phyloP scores from a whole-genome alignment of 1,139 yeast genomes.

The Tardiomyces depauwii region DNA sequence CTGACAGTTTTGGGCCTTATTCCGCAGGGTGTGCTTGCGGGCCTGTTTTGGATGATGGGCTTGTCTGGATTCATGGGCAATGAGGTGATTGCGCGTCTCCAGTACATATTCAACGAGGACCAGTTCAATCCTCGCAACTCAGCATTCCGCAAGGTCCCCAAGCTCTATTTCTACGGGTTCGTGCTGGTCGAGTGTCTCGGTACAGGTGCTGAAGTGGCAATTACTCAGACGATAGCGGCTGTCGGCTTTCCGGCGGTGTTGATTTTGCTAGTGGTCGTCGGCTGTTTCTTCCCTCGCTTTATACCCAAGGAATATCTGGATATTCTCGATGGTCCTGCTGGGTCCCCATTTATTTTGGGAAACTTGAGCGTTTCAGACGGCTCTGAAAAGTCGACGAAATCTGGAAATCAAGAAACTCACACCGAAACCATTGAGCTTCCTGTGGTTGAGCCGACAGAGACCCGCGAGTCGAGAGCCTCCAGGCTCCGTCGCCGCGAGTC shows the following conservation, averaged over 20 bases:
- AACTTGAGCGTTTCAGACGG: conserved; percentile 13
- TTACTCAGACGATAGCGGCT: conserved; percentile 81
- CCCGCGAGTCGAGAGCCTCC: neutral
- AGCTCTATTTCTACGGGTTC: conserved; percentile 40
- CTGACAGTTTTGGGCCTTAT: conserved; percentile 67
- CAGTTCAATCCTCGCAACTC: conserved; percentile 22
- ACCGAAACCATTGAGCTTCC: neutral
- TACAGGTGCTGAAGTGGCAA: conserved; percentile 70
- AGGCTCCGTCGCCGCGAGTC: neutral
- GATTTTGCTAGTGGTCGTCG: conserved; percentile 53
- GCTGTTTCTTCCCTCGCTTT: conserved; percentile 46
- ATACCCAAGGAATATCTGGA: conserved; percentile 53
- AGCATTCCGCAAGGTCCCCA: conserved; percentile 22
- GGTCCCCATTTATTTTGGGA: conserved; percentile 43
- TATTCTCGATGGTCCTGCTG: conserved; percentile 63
- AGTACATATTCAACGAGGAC: conserved; percentile 55
- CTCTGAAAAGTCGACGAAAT: neutral
- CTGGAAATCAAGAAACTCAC: neutral
- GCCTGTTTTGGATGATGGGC: conserved; percentile 90
- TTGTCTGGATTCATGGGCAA: conserved; percentile 64
- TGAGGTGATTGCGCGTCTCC: conserved; percentile 48
- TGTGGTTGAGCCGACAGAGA: neutral
- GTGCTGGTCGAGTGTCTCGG: conserved; percentile 51
- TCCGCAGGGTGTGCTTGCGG: conserved; percentile 93
- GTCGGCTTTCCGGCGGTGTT: conserved; percentile 90